Evolutionary conservation across 2,329 filamentous ascomycete genomes (phyloP).

Genomic region (Coccinonectria pachysandricola): DNA sequence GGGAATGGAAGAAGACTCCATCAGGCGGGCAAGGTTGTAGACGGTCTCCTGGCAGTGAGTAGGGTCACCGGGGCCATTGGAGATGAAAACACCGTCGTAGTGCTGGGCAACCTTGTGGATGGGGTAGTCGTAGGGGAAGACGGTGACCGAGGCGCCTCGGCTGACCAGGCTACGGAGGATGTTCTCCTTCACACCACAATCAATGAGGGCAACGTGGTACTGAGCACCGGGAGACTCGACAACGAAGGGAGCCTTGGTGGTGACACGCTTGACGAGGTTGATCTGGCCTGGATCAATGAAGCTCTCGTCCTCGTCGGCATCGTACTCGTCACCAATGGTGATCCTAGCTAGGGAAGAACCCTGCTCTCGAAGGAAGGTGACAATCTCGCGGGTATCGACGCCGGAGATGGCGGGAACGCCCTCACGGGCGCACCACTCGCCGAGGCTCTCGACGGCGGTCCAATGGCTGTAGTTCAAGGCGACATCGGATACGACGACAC

Average conservation of each 20-base stretch:
- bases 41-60: constrained; percentile 93
- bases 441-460: constrained; percentile 91
- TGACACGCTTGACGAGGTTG: constrained; percentile 91
- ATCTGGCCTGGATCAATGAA: constrained; percentile 93
- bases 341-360: constrained; percentile 93
- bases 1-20: constrained; percentile 82
- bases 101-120: constrained; percentile 97
- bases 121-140: constrained; percentile 93
- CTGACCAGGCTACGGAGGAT: constrained; percentile 89
- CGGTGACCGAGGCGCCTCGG: constrained; percentile 84
- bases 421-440: constrained; percentile 91
- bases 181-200: constrained; percentile 99
- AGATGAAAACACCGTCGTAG: constrained; percentile 98
- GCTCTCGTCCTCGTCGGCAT: constrained; percentile 94
- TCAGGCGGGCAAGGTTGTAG: constrained; percentile 81
- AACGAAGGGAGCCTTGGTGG: constrained; percentile 96
- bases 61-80: constrained; percentile 95
- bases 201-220: constrained; percentile 86
- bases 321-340: constrained; percentile 93
- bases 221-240: constrained; percentile 74
- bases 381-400: constrained; percentile 92
- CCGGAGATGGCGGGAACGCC: constrained; percentile 93
- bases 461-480: constrained; percentile 94
- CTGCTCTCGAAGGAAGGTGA: constrained; percentile 90
- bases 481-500: constrained; percentile 91